Conservation (phyloP, 495 filamentous ascomycete species). For the Penicillium desertorum region DNA sequence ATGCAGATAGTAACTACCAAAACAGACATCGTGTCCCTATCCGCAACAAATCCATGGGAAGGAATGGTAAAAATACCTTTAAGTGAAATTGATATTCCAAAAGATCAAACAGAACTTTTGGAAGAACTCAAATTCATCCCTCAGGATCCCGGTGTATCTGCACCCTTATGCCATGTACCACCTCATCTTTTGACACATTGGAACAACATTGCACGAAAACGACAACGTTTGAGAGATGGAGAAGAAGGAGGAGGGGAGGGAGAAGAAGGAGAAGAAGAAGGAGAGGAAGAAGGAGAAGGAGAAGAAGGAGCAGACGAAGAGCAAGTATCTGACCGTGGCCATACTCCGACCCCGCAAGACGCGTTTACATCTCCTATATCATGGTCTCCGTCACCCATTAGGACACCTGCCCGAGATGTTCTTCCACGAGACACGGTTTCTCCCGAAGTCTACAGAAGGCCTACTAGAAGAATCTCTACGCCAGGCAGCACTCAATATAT, state of each 20-base stretch:
- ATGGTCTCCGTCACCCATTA: background rate
- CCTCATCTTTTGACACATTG: conserved; percentile 33
- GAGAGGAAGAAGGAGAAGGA: background rate
- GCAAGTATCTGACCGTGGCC: background rate
- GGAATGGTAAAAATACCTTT: conserved; percentile 42
- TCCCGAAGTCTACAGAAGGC: background rate
- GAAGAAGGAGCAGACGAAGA: conserved; percentile 1
- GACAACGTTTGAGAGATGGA: background rate
- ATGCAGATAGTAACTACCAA: background rate
- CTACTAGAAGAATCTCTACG: background rate
- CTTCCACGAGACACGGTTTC: conserved; percentile 4
- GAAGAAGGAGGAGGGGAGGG: background rate
- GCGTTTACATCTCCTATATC: conserved; percentile 2
- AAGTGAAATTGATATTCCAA: conserved; percentile 54
- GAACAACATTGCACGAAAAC: conserved; percentile 41
- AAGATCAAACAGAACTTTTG: conserved; percentile 60
- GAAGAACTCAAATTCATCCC: conserved; percentile 49
- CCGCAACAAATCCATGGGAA: conserved; percentile 32
- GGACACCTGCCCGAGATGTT: conserved; percentile 7
- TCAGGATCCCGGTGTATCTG: conserved; percentile 24
- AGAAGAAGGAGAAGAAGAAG: background rate
- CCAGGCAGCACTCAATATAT: background rate
- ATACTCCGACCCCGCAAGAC: conserved; percentile 9
- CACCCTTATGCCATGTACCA: conserved; percentile 38
- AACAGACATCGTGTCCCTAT: background rate